These are phyloP conservation scores for Cochlearia excelsa DNA, from an alignment of 345 rosid species.

Conservation along the genomic window DNA sequence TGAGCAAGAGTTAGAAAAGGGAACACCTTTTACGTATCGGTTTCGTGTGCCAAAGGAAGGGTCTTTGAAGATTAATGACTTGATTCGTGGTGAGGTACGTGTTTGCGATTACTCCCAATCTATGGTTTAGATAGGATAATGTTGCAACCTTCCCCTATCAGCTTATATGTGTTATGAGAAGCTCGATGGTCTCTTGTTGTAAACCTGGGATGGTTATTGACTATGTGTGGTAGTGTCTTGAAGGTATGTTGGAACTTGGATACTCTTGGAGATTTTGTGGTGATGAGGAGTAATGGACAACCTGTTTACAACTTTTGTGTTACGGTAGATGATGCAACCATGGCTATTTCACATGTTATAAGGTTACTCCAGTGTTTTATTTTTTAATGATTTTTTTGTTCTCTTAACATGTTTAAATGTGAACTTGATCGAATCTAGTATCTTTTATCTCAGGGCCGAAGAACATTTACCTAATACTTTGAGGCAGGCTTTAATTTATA, in stretches of 20 bases:
- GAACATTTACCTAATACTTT: conserved; percentile 92
- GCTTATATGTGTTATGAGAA: not conserved
- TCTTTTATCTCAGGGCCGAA: conserved; percentile 64
- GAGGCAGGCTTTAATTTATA: conserved; percentile 88
- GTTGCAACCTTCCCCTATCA: not conserved
- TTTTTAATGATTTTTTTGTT: not conserved
- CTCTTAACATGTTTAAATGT: not conserved
- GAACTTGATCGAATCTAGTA: conserved; percentile 17
- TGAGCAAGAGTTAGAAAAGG: conserved; percentile 72
- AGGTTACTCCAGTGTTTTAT: conserved; percentile 45
- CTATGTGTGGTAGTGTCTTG: conserved; percentile 56
- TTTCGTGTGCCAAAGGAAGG: conserved; percentile 84
- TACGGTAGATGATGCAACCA: conserved; percentile 92
- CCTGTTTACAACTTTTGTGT: conserved; percentile 97
- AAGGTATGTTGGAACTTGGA: conserved; percentile 92
- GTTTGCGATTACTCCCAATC: not conserved
- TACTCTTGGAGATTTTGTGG: conserved; percentile 93
- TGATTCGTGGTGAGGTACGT: conserved; percentile 87
- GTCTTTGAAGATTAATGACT: conserved; percentile 70
- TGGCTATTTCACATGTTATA: conserved; percentile 95
- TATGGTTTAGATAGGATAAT: not conserved
- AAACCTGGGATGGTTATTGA: conserved; percentile 35
- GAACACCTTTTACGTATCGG: conserved; percentile 74
- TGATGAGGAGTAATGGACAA: conserved; percentile 92
- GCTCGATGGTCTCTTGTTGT: conserved; percentile 2